phyloP scores from a whole-genome alignment of 805 yeast species.

The Pichia sporocuriosa region DNA sequence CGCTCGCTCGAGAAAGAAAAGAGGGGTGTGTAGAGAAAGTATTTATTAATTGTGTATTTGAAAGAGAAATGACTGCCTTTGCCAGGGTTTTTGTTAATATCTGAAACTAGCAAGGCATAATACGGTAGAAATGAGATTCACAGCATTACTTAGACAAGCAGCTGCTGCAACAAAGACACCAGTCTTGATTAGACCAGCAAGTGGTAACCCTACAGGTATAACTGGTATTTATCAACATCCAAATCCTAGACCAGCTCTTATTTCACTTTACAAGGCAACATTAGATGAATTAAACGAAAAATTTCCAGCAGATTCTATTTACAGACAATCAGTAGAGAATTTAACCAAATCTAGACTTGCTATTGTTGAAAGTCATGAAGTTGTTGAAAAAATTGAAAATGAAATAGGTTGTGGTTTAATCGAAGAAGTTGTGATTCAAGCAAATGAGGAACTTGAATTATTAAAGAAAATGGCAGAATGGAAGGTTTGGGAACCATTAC shows the following conservation, averaged over 20 bases:
- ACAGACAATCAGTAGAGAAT: constrained; percentile 66
- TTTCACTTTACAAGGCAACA: constrained; percentile 65
- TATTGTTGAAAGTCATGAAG: constrained; percentile 57
- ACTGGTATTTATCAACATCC: constrained; percentile 78
- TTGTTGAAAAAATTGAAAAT: constrained; percentile 59
- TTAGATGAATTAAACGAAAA: constrained; percentile 48
- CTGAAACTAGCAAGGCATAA: not conserved
- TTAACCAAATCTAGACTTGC: constrained; percentile 63
- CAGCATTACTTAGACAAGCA: constrained; percentile 35
- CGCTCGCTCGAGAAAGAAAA: not conserved
- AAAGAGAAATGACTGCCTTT: too few species aligned
- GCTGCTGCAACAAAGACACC: constrained; percentile 10
- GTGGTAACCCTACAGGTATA: constrained; percentile 73
- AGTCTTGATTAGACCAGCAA: constrained; percentile 47
- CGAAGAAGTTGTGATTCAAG: constrained; percentile 78
- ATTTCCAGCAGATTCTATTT: constrained; percentile 68
- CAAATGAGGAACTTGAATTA: constrained; percentile 68
- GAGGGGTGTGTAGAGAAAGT: too few species aligned
- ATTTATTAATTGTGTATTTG: too few species aligned
- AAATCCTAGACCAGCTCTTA: constrained; percentile 72
- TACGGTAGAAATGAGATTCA: constrained; percentile 29
- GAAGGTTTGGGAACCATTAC: constrained; percentile 75
- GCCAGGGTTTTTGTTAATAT: not conserved
- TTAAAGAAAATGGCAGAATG: constrained; percentile 61
- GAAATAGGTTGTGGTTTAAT: constrained; percentile 77